Percentiles rank a stretch among this genome's conserved stretches.
Evolutionary conservation across 1,139 yeast species (phyloP).

Genomic region (Lodderomyces jiufengensis): DNA sequence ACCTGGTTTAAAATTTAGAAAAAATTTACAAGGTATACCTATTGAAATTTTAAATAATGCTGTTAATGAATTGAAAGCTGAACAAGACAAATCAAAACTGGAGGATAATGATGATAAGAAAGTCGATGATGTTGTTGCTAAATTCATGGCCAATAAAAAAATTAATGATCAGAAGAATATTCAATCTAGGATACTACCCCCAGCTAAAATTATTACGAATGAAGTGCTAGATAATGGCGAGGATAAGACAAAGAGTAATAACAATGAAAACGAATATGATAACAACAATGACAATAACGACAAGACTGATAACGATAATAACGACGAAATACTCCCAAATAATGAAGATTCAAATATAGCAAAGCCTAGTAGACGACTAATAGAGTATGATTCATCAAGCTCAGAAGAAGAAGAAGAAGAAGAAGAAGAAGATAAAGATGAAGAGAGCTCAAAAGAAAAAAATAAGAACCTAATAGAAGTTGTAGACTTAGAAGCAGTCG

Average conservation of each 20-base stretch:
- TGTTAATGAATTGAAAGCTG: conserved; percentile 21
- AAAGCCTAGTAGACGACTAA: too few species aligned
- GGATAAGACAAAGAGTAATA: not conserved
- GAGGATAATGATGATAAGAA: too few species aligned
- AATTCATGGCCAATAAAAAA: too few species aligned
- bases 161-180: too few species aligned
- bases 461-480: not conserved
- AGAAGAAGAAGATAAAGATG: not conserved
- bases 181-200: too few species aligned
- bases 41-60: conserved; percentile 17
- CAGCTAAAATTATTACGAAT: too few species aligned
- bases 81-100: too few species aligned
- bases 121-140: too few species aligned
- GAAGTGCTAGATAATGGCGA: not conserved
- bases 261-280: not conserved
- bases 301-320: not conserved
- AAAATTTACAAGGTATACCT: conserved; percentile 18
- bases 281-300: not conserved
- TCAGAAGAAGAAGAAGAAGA: conserved; percentile 1
- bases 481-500: not conserved
- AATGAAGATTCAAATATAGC: too few species aligned
- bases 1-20: conserved; percentile 58
- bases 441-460: not conserved
- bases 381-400: too few species aligned
- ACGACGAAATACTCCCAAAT: too few species aligned